Conservation (phyloP, 2,329 filamentous ascomycete species). For the Xylariales sp. region DNA sequence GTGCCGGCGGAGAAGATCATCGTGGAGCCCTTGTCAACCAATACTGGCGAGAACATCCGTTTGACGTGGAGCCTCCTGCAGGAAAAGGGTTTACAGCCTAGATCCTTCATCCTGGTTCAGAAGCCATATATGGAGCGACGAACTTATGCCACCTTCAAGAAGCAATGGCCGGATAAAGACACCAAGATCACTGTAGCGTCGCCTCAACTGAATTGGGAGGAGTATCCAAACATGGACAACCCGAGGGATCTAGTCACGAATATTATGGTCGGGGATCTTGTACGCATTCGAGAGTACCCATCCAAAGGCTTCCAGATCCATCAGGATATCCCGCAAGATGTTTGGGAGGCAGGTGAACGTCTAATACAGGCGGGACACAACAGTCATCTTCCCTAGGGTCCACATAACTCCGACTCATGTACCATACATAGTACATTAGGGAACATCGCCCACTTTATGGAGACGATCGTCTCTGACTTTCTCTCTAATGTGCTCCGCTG, state of each 20-base stretch:
- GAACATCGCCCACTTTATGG: neutral
- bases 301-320: constrained; percentile 37
- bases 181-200: constrained; percentile 35
- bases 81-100: constrained; percentile 19
- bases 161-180: constrained; percentile 37
- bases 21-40: constrained; percentile 34
- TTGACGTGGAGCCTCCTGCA: constrained; percentile 34
- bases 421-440: neutral
- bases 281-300: constrained; percentile 39
- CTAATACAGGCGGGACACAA: constrained; percentile 34
- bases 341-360: constrained; percentile 37
- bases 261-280: constrained; percentile 41
- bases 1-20: constrained; percentile 34
- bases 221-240: constrained; percentile 38
- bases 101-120: constrained; percentile 38
- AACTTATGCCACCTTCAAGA: constrained; percentile 40
- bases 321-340: constrained; percentile 35
- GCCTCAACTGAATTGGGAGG: constrained; percentile 31
- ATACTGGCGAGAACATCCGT: constrained; percentile 44
- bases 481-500: no score
- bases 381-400: constrained; percentile 30
- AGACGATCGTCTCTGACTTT: no score
- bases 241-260: constrained; percentile 36
- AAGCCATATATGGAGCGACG: constrained; percentile 46
- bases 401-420: neutral